Percentiles rank a stretch among this genome's conserved stretches.
These are phyloP conservation scores for Guyanaporus albipodus DNA, from an alignment of 768 basidiomycete species.

Conservation along the genomic window DNA sequence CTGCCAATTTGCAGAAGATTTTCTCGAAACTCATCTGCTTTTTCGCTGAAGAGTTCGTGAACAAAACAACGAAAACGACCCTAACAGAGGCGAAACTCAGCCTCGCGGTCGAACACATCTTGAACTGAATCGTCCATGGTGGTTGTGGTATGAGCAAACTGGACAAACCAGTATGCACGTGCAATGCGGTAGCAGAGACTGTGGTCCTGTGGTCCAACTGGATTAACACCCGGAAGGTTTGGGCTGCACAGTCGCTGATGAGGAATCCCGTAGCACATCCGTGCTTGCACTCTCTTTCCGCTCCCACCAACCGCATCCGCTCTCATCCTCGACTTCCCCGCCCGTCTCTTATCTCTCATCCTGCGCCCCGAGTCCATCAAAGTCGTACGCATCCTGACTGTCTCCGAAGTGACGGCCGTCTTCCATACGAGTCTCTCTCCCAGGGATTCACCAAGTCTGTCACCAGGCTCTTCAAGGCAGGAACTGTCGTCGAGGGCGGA, in stretches of 20 bases:
- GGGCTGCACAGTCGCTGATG: too few relatives aligned
- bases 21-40: slow-evolving; percentile 85
- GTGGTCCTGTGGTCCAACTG: too few relatives aligned
- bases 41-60: slow-evolving; percentile 94
- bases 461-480: slow-evolving; percentile 60
- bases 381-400: slow-evolving; percentile 77
- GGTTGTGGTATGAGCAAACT: too few relatives aligned
- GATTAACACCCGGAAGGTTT: too few relatives aligned
- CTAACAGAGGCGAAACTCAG: slow-evolving; percentile 85
- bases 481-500: slow-evolving; percentile 70
- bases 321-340: too few relatives aligned
- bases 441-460: slow-evolving; percentile 58
- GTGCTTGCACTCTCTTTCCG: too few relatives aligned
- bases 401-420: slow-evolving; percentile 67
- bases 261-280: too few relatives aligned
- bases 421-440: slow-evolving; percentile 59
- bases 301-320: too few relatives aligned
- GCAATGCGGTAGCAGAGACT: too few relatives aligned
- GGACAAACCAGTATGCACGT: too few relatives aligned
- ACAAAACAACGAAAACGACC: slow-evolving; percentile 84
- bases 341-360: too few relatives aligned
- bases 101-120: slow-evolving; percentile 89
- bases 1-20: slow-evolving; percentile 83
- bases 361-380: slow-evolving; percentile 74
- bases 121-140: slow-evolving; percentile 89